Conservation (phyloP, 2,329 filamentous ascomycete genomes). For the Periglandula ipomoeae region DNA sequence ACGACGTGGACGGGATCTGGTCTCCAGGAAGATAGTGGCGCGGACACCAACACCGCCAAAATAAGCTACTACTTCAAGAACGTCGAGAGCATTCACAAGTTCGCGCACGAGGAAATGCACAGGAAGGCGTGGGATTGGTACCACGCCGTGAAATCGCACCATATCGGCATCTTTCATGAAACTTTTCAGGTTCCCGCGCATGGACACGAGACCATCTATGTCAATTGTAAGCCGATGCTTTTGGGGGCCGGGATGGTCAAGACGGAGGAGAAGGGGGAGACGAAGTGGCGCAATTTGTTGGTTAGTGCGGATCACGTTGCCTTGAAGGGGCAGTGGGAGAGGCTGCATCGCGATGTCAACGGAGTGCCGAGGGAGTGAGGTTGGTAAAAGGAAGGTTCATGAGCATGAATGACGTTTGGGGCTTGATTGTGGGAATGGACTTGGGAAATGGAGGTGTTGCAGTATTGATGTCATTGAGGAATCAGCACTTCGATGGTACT, state of each 20-base stretch:
- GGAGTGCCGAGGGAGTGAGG: conserved; percentile 11
- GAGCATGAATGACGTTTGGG: neutral
- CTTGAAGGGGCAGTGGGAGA: conserved; percentile 25
- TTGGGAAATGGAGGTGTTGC: neutral
- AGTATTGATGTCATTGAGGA: no score
- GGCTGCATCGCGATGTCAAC: conserved; percentile 19
- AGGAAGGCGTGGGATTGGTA: conserved; percentile 42
- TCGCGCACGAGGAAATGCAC: conserved; percentile 41
- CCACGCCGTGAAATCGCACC: conserved; percentile 23
- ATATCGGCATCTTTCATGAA: conserved; percentile 47
- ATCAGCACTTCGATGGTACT: no score
- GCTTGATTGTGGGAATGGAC: no score
- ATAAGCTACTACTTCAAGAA: conserved; percentile 41
- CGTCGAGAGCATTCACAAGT: conserved; percentile 38
- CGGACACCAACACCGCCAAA: conserved; percentile 32
- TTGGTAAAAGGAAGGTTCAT: no score
- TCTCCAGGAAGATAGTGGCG: conserved; percentile 17
- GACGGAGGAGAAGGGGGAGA: conserved; percentile 13
- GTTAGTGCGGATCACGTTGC: conserved; percentile 22
- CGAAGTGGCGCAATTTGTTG: conserved; percentile 24
- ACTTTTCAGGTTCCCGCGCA: conserved; percentile 35
- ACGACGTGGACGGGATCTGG: conserved; percentile 28
- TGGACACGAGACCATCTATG: conserved; percentile 43
- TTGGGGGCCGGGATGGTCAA: conserved; percentile 22
- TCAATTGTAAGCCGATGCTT: conserved; percentile 30